Conservation (phyloP, 1,139 yeast genomes). For the Eremothecium gossypii region DNA sequence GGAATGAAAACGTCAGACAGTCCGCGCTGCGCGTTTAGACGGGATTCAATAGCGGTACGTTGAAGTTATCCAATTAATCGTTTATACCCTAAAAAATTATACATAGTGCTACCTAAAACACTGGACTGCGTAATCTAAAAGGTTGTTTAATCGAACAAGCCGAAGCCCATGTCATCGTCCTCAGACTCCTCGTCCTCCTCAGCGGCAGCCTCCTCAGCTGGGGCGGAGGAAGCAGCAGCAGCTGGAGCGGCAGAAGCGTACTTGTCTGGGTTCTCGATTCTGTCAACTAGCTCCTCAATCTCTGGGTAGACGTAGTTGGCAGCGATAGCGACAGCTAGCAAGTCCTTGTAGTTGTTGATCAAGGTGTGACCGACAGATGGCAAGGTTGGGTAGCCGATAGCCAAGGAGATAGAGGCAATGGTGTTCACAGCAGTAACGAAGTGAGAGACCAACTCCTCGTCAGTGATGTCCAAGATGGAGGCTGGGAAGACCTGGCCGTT, state of each 20-base stretch:
- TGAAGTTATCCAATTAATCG: too few species aligned
- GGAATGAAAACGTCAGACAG: too few species aligned
- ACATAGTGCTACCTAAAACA: too few species aligned
- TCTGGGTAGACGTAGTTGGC: constrained; percentile 99
- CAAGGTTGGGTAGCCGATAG: constrained; percentile 98
- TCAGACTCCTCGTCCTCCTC: constrained; percentile 72
- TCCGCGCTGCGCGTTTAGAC: too few species aligned
- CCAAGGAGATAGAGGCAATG: constrained; percentile 94
- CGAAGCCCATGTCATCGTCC: constrained; percentile 95
- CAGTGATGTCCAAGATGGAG: constrained; percentile 94
- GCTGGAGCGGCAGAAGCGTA: constrained; percentile 96
- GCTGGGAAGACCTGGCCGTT: constrained; percentile 98
- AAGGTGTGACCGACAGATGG: constrained; percentile 99
- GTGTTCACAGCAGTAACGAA: constrained; percentile 86
- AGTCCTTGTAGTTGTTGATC: constrained; percentile 98
- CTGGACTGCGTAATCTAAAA: background rate
- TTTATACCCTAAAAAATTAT: too few species aligned
- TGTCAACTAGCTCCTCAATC: constrained; percentile 97
- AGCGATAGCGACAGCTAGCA: constrained; percentile 95
- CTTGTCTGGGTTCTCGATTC: constrained; percentile 99
- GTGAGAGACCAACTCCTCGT: constrained; percentile 89
- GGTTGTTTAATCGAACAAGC: constrained; percentile 82
- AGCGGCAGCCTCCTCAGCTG: constrained; percentile 62
- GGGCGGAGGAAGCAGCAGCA: constrained; percentile 60
- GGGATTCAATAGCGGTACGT: too few species aligned